Evolutionary conservation across 371 early-diverging fungal genomes (phyloP).

Genomic region (Mortierella sp.): DNA sequence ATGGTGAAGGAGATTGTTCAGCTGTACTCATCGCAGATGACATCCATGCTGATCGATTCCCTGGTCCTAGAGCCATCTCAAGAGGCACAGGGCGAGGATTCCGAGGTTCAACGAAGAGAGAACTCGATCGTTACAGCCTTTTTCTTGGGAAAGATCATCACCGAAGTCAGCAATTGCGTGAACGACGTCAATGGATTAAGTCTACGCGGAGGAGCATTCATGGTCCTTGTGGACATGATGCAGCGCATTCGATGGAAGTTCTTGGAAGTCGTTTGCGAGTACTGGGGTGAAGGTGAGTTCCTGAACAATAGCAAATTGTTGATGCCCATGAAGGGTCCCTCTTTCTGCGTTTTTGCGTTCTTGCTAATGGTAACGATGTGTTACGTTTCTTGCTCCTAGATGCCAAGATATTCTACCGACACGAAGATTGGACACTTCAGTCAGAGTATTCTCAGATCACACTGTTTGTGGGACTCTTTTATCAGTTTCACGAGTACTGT

Average conservation of each 20-base stretch:
- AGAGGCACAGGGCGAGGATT: slow-evolving; percentile 28
- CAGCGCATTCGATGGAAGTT: slow-evolving; percentile 66
- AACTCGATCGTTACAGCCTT: slow-evolving; percentile 68
- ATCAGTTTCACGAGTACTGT: slow-evolving; percentile 77
- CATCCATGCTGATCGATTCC: slow-evolving; percentile 64
- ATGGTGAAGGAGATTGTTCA: slow-evolving; percentile 83
- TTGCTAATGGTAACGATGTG: slow-evolving; percentile 17
- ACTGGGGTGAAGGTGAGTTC: slow-evolving; percentile 66
- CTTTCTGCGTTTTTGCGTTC: neutral
- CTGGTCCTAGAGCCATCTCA: slow-evolving; percentile 18
- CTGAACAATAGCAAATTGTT: neutral
- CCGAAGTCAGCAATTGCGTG: slow-evolving; percentile 66
- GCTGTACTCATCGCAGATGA: slow-evolving; percentile 67
- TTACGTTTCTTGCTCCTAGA: slow-evolving; percentile 60
- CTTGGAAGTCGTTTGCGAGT: slow-evolving; percentile 63
- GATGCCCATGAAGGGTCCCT: no score
- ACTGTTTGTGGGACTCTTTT: slow-evolving; percentile 69
- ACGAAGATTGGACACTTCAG: slow-evolving; percentile 90
- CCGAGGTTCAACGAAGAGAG: slow-evolving; percentile 56
- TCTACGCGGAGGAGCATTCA: slow-evolving; percentile 65
- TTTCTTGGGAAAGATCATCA: slow-evolving; percentile 65
- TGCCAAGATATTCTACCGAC: slow-evolving; percentile 77
- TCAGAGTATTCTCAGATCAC: slow-evolving; percentile 77
- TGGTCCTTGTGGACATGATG: slow-evolving; percentile 64
- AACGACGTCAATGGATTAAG: slow-evolving; percentile 67